phyloP scores from a whole-genome alignment of 441 rosid species.

The Rhodomyrtus psidioides region DNA sequence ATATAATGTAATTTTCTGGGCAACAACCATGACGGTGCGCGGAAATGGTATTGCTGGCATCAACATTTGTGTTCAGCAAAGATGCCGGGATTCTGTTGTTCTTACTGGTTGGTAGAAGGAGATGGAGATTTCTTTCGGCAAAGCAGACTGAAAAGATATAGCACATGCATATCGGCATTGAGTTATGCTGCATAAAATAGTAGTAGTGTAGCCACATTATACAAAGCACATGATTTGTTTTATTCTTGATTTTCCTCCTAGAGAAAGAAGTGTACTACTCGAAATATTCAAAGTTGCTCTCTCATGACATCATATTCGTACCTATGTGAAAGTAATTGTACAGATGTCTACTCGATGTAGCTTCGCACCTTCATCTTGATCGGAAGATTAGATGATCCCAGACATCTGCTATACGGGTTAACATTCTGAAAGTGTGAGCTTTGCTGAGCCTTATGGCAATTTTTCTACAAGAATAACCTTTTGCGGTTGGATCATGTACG shows the following conservation, averaged over 20 bases:
- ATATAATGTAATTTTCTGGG: conserved; percentile 22
- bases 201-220: not conserved
- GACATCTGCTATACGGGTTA: not conserved
- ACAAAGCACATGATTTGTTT: not conserved
- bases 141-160: not conserved
- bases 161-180: not conserved
- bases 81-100: not conserved
- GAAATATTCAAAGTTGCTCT: not conserved
- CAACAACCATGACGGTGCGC: not conserved
- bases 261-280: not conserved
- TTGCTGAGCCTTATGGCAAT: not conserved
- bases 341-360: not conserved
- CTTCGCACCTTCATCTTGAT: not conserved
- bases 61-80: not conserved
- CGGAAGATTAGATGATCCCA: not conserved
- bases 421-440: not conserved
- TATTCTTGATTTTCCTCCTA: not conserved
- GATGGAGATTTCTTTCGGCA: not conserved
- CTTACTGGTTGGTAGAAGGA: not conserved
- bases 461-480: not conserved
- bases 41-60: not conserved
- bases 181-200: not conserved
- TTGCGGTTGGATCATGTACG: not conserved
- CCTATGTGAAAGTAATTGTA: not conserved
- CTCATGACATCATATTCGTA: not conserved